A percentile compares a stretch with the other conserved stretches of the same genome.
phyloP scores from a whole-genome alignment of 2,329 filamentous ascomycete species.

The Huntiella abstrusa region DNA sequence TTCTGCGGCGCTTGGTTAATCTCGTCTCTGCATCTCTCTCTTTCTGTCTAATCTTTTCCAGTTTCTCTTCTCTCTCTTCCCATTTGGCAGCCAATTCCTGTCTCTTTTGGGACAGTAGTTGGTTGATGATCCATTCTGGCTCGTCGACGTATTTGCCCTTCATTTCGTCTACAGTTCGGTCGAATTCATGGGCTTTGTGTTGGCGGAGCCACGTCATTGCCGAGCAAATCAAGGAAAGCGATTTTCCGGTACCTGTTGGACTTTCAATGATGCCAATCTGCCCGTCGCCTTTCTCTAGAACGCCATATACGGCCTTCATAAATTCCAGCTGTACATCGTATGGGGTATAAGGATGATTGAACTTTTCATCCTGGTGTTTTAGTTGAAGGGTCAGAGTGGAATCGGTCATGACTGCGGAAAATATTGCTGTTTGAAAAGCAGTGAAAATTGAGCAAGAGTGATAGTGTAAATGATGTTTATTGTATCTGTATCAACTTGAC shows the following conservation, averaged over 20 bases:
- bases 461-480: not conserved
- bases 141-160: constrained; percentile 40
- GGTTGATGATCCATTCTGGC: constrained; percentile 69
- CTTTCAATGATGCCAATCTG: constrained; percentile 82
- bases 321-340: constrained; percentile 79
- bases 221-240: constrained; percentile 74
- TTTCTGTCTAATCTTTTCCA: constrained; percentile 45
- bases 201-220: constrained; percentile 81
- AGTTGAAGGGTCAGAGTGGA: not conserved
- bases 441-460: not conserved
- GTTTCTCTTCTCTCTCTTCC: constrained; percentile 54
- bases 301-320: constrained; percentile 66
- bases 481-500: too few relatives aligned
- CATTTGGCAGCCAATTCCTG: constrained; percentile 46
- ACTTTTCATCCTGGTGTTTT: constrained; percentile 27
- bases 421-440: too few relatives aligned
- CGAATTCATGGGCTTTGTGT: constrained; percentile 47
- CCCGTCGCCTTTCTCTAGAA: constrained; percentile 49
- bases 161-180: constrained; percentile 27
- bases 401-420: not conserved
- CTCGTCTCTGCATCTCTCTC: constrained; percentile 37
- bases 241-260: constrained; percentile 86
- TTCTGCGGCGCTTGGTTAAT: constrained; percentile 27
- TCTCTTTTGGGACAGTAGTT: constrained; percentile 49
- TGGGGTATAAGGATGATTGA: constrained; percentile 73